Conservation (phyloP, 192 early-diverging fungal genomes). For the Coemansia sp. region DNA sequence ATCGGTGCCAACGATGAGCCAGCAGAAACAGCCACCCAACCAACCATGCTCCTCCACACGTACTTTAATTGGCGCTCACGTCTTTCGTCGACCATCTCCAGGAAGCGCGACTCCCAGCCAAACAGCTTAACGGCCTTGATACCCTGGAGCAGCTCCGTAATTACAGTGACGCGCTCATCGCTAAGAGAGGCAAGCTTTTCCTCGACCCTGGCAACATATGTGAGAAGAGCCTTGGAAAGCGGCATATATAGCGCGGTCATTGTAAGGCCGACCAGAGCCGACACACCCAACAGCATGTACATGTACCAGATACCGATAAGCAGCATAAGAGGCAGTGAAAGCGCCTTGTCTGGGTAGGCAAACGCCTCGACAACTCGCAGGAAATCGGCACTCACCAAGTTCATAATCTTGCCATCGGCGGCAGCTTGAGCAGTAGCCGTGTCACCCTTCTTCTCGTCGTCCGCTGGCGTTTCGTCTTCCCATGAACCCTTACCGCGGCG, state of each 20-base stretch:
- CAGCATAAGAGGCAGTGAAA: slow-evolving; percentile 64
- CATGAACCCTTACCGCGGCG: slow-evolving; percentile 60
- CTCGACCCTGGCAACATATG: slow-evolving; percentile 58
- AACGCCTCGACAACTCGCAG: slow-evolving; percentile 60
- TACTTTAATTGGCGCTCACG: slow-evolving; percentile 66
- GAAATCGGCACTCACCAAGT: slow-evolving; percentile 72
- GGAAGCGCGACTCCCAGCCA: slow-evolving; percentile 78
- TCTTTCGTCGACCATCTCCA: slow-evolving; percentile 63
- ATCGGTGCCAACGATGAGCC: slow-evolving; percentile 64
- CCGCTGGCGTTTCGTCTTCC: slow-evolving; percentile 38
- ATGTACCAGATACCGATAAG: slow-evolving; percentile 68
- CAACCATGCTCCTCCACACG: slow-evolving; percentile 55
- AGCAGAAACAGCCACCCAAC: slow-evolving; percentile 57
- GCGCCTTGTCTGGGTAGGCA: slow-evolving; percentile 62
- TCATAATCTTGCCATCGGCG: slow-evolving; percentile 69
- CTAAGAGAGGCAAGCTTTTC: slow-evolving; percentile 59
- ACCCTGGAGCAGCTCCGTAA: slow-evolving; percentile 85
- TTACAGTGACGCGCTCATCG: slow-evolving; percentile 75
- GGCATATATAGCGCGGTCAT: slow-evolving; percentile 66
- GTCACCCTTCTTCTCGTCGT: slow-evolving; percentile 8
- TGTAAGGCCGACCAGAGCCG: slow-evolving; percentile 75
- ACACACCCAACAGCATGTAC: slow-evolving; percentile 73
- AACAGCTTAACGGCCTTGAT: slow-evolving; percentile 92
- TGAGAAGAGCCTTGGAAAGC: slow-evolving; percentile 56
- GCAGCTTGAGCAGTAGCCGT: slow-evolving; percentile 33